phyloP scores from a whole-genome alignment of 306 rosid genomes.

The Vigna reflexopilosa region DNA sequence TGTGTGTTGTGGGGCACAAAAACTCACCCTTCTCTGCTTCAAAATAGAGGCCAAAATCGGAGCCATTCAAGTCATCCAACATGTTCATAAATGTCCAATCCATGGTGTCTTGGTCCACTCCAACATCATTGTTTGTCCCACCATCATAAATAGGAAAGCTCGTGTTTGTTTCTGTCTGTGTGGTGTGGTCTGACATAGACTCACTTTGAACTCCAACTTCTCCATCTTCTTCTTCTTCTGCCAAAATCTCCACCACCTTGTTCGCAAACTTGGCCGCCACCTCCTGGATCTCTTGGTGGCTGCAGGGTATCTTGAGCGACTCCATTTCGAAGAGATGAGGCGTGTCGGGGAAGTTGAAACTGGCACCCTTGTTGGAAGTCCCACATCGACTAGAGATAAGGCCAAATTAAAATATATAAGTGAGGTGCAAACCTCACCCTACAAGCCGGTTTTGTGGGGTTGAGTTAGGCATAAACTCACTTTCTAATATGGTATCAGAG shows the following conservation, averaged over 20 bases:
- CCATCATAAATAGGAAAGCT: constrained; percentile 12
- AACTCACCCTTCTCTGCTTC: constrained; percentile 49
- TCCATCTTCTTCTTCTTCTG: not conserved
- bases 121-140: not conserved
- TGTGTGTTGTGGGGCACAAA: constrained; percentile 14
- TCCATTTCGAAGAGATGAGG: constrained; percentile 43
- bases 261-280: constrained; percentile 64
- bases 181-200: not conserved
- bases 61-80: constrained; percentile 46
- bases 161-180: not conserved
- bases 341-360: constrained; percentile 64
- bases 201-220: not conserved
- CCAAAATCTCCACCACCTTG: not conserved
- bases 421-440: no score
- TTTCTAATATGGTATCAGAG: no score
- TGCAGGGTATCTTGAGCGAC: not conserved
- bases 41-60: constrained; percentile 32
- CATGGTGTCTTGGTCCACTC: constrained; percentile 28
- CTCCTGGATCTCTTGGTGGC: constrained; percentile 56
- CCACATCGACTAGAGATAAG: no score
- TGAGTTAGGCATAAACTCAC: no score
- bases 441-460: no score
- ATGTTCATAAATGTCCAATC: constrained; percentile 60
- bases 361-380: no score
- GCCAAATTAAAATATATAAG: no score